Percentiles rank a stretch among this genome's conserved stretches.
Conservation (phyloP, 305 asterid species). For the Fraxinus albicans region DNA sequence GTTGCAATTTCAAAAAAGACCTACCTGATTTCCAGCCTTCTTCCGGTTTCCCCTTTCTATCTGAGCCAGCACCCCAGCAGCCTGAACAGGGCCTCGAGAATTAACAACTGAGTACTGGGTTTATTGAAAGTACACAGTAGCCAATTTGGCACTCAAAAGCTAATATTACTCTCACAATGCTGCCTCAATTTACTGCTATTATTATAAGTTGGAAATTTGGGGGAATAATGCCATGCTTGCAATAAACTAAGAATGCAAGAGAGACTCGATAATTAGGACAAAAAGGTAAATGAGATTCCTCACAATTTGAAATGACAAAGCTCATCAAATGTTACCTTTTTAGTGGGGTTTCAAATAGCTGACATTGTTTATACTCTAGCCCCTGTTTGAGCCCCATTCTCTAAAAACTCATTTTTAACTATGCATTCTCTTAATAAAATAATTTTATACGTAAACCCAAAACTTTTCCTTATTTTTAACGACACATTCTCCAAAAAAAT, state of each 20-base stretch:
- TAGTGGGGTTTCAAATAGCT: not conserved
- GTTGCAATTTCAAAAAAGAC: not conserved
- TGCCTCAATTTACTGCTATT: not conserved
- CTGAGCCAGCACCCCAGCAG: conserved; percentile 94
- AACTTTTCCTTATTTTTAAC: no score
- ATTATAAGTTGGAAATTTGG: not conserved
- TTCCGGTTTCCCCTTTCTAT: conserved; percentile 72
- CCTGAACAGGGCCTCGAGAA: conserved; percentile 46
- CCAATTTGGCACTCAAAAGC: not conserved
- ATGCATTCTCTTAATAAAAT: not conserved
- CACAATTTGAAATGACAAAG: not conserved
- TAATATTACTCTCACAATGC: not conserved
- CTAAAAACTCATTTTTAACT: not conserved
- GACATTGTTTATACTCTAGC: not conserved
- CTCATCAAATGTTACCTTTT: not conserved
- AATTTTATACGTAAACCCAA: not conserved
- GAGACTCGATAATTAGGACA: not conserved
- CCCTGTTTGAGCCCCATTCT: not conserved
- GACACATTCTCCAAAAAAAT: not conserved
- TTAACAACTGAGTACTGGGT: not conserved
- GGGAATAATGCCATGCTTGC: not conserved
- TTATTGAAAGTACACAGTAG: not conserved
- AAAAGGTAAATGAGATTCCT: not conserved
- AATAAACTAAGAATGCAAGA: not conserved
- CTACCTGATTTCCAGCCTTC: conserved; percentile 65